These are phyloP conservation scores for Melanomma pulvis-pyrius DNA, from an alignment of 495 filamentous ascomycete genomes.

Conservation along the genomic window DNA sequence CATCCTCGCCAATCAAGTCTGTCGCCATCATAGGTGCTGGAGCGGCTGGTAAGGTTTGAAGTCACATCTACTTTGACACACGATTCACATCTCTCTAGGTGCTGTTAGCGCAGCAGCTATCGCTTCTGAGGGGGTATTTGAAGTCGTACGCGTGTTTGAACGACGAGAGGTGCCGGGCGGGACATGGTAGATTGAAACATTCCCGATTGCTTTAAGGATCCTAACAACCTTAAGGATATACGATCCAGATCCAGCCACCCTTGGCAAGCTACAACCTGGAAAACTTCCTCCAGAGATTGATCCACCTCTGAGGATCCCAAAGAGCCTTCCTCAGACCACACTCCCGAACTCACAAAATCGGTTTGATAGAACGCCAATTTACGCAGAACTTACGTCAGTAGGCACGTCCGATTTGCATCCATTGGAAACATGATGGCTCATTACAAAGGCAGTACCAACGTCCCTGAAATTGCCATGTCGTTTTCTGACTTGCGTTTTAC, in stretches of 20 bases:
- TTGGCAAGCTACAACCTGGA: constrained; percentile 45
- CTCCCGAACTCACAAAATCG: constrained; percentile 49
- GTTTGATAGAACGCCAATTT: constrained; percentile 52
- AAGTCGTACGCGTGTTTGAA: constrained; percentile 55
- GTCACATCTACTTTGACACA: background rate
- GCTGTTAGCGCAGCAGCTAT: constrained; percentile 52
- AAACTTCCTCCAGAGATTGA: constrained; percentile 48
- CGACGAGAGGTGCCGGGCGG: constrained; percentile 52
- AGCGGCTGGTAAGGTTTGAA: constrained; percentile 48
- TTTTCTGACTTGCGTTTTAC: constrained; percentile 54
- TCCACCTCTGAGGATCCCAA: constrained; percentile 49
- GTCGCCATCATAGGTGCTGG: constrained; percentile 58
- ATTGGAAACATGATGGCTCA: no score
- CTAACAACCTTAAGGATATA: constrained; percentile 47
- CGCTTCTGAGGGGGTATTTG: constrained; percentile 53
- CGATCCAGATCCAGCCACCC: constrained; percentile 45
- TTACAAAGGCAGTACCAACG: constrained; percentile 49
- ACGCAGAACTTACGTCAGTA: constrained; percentile 52
- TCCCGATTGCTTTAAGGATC: background rate
- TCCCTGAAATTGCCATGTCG: constrained; percentile 55
- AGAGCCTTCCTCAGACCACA: constrained; percentile 45
- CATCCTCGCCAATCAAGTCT: constrained; percentile 45
- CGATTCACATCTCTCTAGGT: constrained; percentile 40
- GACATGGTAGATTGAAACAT: constrained; percentile 50
- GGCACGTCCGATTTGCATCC: background rate